Evolutionary conservation across 2,329 filamentous ascomycete species (phyloP).

Genomic region (Stemphylium vesicarium): DNA sequence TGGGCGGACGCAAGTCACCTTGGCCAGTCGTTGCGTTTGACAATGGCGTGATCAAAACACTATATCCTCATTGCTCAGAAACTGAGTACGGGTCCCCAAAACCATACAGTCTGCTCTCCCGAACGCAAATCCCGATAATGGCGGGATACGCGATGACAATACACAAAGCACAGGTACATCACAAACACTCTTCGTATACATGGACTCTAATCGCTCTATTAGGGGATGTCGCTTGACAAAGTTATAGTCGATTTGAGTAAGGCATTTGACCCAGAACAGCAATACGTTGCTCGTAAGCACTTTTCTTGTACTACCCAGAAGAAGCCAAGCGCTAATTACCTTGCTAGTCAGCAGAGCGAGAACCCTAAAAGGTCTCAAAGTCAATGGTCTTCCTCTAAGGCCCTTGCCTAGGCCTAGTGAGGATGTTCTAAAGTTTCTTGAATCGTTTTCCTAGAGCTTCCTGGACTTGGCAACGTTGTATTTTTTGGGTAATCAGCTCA

Average conservation of each 20-base stretch:
- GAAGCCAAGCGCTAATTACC: too few species aligned
- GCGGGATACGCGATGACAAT: slow-evolving; percentile 69
- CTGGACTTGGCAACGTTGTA: too few species aligned
- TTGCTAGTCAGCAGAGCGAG: slow-evolving; percentile 58
- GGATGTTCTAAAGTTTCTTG: too few species aligned
- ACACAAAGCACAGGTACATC: slow-evolving; percentile 58
- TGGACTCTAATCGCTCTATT: too few species aligned
- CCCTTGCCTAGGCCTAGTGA: too few species aligned
- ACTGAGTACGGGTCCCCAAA: neutral
- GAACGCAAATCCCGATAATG: slow-evolving; percentile 67
- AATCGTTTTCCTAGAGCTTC: too few species aligned
- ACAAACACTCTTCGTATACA: too few species aligned
- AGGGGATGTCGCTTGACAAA: slow-evolving; percentile 65
- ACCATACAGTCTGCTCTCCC: slow-evolving; percentile 54
- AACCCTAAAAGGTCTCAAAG: slow-evolving; percentile 58
- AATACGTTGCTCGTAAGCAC: slow-evolving; percentile 61
- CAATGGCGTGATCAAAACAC: slow-evolving; percentile 57
- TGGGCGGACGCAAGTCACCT: slow-evolving; percentile 16
- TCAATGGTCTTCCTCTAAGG: slow-evolving; percentile 15
- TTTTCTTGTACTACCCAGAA: too few species aligned
- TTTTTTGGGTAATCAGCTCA: too few species aligned
- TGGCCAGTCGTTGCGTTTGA: slow-evolving; percentile 63
- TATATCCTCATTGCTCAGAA: slow-evolving; percentile 56
- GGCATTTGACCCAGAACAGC: slow-evolving; percentile 64
- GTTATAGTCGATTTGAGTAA: slow-evolving; percentile 61